Evolutionary conservation across 163 green algal genomes (phyloP).

Genomic region (Scenedesmus sp.): DNA sequence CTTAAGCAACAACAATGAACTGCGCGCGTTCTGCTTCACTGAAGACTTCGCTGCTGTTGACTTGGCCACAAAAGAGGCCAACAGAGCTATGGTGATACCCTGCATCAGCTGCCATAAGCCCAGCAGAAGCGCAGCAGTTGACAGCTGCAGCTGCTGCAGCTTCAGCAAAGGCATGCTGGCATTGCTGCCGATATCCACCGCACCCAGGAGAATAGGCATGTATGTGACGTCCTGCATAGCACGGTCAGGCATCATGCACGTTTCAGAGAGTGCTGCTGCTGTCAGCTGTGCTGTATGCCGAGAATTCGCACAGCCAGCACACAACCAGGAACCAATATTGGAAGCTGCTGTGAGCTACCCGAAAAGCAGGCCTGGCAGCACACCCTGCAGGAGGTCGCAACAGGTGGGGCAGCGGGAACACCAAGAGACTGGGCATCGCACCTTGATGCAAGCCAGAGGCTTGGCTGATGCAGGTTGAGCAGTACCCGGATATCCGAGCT

Average conservation of each 20-base stretch:
- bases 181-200: conserved; percentile 2
- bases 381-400: neutral
- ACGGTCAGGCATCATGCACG: conserved; percentile 1
- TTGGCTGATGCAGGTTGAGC: neutral
- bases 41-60: neutral
- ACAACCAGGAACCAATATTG: neutral
- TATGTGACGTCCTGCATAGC: neutral
- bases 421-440: neutral
- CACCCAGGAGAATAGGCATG: neutral
- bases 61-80: conserved; percentile 1
- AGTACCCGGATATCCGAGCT: neutral
- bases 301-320: neutral
- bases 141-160: conserved; percentile 29
- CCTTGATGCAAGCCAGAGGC: neutral
- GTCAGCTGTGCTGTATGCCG: neutral
- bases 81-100: neutral
- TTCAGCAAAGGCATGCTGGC: neutral
- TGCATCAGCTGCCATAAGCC: neutral
- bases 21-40: neutral
- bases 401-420: neutral
- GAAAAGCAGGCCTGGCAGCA: neutral
- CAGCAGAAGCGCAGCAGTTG: conserved; percentile 25
- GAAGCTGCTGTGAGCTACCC: neutral
- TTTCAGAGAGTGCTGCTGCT: neutral
- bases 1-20: neutral